Percentiles rank a stretch among this genome's conserved stretches.
phyloP scores from a whole-genome alignment of 2,329 filamentous ascomycete genomes.

The Coleophoma crateriformis region DNA sequence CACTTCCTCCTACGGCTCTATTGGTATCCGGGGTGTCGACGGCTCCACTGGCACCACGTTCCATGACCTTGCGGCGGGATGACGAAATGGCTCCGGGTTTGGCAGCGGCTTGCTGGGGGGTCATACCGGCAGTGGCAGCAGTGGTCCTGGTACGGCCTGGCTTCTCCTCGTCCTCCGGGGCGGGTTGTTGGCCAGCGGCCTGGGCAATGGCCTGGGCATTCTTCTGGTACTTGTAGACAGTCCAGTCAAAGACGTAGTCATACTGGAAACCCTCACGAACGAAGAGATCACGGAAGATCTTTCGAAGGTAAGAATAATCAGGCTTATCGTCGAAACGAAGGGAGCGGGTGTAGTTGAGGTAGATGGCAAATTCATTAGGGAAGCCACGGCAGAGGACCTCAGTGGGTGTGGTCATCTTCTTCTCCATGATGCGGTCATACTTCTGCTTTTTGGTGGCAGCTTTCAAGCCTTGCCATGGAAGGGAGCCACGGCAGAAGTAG shows the following conservation, averaged over 20 bases:
- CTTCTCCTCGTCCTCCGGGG: slow-evolving; percentile 74
- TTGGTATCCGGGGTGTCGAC: slow-evolving; percentile 66
- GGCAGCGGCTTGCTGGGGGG: slow-evolving; percentile 42
- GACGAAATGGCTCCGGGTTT: slow-evolving; percentile 71
- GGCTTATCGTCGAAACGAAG: slow-evolving; percentile 99
- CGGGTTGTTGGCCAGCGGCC: slow-evolving; percentile 60
- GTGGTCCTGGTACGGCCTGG: slow-evolving; percentile 61
- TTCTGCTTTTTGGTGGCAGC: slow-evolving; percentile 99
- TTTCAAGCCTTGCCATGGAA: slow-evolving; percentile 98
- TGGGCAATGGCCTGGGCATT: slow-evolving; percentile 93
- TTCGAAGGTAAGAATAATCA: slow-evolving; percentile 98
- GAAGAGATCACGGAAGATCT: slow-evolving; percentile 99
- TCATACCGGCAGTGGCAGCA: slow-evolving; percentile 57
- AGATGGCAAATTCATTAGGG: slow-evolving; percentile 99
- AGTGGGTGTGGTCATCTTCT: slow-evolving; percentile 99
- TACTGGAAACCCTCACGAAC: slow-evolving; percentile 99
- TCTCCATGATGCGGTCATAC: slow-evolving; percentile 99
- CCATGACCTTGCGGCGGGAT: slow-evolving; percentile 79
- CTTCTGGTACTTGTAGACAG: slow-evolving; percentile 99
- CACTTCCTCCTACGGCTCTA: slow-evolving; percentile 73
- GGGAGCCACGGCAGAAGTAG: slow-evolving; percentile 98
- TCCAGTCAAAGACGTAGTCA: slow-evolving; percentile 99
- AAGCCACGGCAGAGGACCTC: slow-evolving; percentile 98
- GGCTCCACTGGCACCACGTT: slow-evolving; percentile 50
- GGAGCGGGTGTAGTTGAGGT: slow-evolving; percentile 97